These are phyloP conservation scores for Coprinopsis cinerea DNA, from an alignment of 768 basidiomycete genomes.

Conservation along the genomic window DNA sequence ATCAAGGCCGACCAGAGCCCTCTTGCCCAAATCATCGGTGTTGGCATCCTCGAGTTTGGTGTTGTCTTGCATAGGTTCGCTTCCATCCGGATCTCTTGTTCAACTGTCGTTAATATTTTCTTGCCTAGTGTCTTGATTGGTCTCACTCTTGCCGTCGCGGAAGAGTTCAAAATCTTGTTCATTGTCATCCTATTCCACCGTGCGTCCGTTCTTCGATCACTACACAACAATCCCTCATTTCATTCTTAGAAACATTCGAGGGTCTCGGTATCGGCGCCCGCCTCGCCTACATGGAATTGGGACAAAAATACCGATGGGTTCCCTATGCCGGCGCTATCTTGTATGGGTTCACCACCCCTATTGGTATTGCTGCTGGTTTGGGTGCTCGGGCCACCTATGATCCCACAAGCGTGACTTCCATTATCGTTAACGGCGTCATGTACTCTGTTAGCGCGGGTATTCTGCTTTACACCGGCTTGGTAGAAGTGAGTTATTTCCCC, in stretches of 20 bases:
- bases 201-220: slow-evolving; percentile 34
- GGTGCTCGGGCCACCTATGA: slow-evolving; percentile 77
- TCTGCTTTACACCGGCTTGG: slow-evolving; percentile 79
- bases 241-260: slow-evolving; percentile 76
- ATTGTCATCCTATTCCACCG: slow-evolving; percentile 90
- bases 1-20: slow-evolving; percentile 34
- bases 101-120: slow-evolving; percentile 1
- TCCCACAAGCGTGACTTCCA: slow-evolving; percentile 67
- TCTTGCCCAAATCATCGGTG: slow-evolving; percentile 72
- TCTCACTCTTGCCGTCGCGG: slow-evolving; percentile 86
- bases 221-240: slow-evolving; percentile 1
- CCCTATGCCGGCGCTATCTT: slow-evolving; percentile 55
- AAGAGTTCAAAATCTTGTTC: slow-evolving; percentile 78
- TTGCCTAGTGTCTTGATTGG: slow-evolving; percentile 70
- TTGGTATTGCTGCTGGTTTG: slow-evolving; percentile 84
- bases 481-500: slow-evolving; percentile 54
- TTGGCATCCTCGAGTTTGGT: slow-evolving; percentile 93
- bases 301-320: slow-evolving; percentile 46
- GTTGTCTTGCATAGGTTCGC: slow-evolving; percentile 74
- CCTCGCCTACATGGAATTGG: slow-evolving; percentile 67
- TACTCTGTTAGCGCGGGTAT: slow-evolving; percentile 87
- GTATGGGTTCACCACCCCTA: slow-evolving; percentile 76
- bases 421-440: slow-evolving; percentile 77
- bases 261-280: slow-evolving; percentile 91
- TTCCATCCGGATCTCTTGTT: background rate